Conservation (phyloP, 768 basidiomycete species). For the Suillus clintonianus region DNA sequence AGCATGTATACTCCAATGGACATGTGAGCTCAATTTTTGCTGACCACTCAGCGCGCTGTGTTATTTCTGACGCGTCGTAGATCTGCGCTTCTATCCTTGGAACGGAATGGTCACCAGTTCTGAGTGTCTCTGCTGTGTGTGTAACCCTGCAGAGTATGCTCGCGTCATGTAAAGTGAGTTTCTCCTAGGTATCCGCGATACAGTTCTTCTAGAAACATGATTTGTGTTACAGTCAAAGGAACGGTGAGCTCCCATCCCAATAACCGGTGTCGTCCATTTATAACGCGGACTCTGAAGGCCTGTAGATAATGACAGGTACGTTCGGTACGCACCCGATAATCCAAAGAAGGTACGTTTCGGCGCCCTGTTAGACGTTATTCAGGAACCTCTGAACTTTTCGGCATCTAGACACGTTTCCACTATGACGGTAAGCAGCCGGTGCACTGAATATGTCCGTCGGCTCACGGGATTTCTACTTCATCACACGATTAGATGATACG, state of each 20-base stretch:
- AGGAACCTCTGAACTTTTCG: slow-evolving; percentile 12
- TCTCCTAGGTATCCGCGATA: neutral
- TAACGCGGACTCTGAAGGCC: slow-evolving; percentile 49
- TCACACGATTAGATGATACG: slow-evolving; percentile 53
- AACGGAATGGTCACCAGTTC: slow-evolving; percentile 88
- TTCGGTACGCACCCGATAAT: slow-evolving; percentile 75
- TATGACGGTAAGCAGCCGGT: slow-evolving; percentile 64
- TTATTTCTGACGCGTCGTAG: slow-evolving; percentile 37
- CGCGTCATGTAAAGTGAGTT: slow-evolving; percentile 80
- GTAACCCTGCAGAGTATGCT: slow-evolving; percentile 92
- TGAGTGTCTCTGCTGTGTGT: slow-evolving; percentile 80
- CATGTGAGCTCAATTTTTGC: slow-evolving; percentile 53
- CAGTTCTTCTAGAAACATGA: neutral
- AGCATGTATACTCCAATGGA: slow-evolving; percentile 89
- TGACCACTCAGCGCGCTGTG: slow-evolving; percentile 8
- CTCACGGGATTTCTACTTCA: slow-evolving; percentile 15
- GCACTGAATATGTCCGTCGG: slow-evolving; percentile 4
- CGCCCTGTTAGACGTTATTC: neutral
- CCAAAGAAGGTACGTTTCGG: slow-evolving; percentile 72
- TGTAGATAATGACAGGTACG: slow-evolving; percentile 82
- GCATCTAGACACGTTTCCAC: slow-evolving; percentile 69
- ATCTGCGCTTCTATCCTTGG: slow-evolving; percentile 91
- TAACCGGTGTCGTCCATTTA: slow-evolving; percentile 2
- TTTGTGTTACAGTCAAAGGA: slow-evolving; percentile 50
- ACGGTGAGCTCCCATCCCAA: slow-evolving; percentile 45